Evolutionary conservation across 2,329 filamentous ascomycete species (phyloP).

Genomic region (Tolypocladium pustulatum): DNA sequence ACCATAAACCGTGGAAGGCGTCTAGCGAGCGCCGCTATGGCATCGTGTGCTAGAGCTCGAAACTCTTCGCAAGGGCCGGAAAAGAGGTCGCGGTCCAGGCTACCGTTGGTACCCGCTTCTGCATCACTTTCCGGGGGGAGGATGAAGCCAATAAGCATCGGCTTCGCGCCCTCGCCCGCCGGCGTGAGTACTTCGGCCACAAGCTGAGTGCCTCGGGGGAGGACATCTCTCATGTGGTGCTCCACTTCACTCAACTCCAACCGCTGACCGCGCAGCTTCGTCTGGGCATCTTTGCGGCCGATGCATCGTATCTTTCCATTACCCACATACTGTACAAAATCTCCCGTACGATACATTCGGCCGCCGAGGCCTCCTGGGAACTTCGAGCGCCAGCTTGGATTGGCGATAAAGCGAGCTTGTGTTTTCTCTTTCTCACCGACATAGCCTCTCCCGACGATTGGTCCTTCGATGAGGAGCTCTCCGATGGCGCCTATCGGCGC

Average conservation of each 20-base stretch:
- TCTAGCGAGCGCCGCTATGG: neutral
- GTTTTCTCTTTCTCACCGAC: slow-evolving; percentile 25
- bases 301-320: neutral
- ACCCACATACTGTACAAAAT: slow-evolving; percentile 2
- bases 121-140: neutral
- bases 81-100: neutral
- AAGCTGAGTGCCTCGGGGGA: neutral
- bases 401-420: slow-evolving; percentile 20
- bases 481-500: slow-evolving; percentile 15
- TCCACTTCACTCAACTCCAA: slow-evolving; percentile 4
- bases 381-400: slow-evolving; percentile 25
- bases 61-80: neutral
- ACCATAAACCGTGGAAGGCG: slow-evolving; percentile 13
- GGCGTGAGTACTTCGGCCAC: neutral
- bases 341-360: slow-evolving; percentile 1
- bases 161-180: neutral
- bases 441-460: slow-evolving; percentile 38
- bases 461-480: slow-evolving; percentile 28
- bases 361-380: slow-evolving; percentile 5
- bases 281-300: slow-evolving; percentile 1
- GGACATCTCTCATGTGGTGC: neutral
- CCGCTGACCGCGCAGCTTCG: slow-evolving; percentile 3
- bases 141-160: neutral
- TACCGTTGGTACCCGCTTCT: neutral
- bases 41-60: neutral